Evolutionary conservation across 306 rosid genomes (phyloP), one percentile per base, ranked within the genome.

Genomic region (Vigna angularis): DNA sequence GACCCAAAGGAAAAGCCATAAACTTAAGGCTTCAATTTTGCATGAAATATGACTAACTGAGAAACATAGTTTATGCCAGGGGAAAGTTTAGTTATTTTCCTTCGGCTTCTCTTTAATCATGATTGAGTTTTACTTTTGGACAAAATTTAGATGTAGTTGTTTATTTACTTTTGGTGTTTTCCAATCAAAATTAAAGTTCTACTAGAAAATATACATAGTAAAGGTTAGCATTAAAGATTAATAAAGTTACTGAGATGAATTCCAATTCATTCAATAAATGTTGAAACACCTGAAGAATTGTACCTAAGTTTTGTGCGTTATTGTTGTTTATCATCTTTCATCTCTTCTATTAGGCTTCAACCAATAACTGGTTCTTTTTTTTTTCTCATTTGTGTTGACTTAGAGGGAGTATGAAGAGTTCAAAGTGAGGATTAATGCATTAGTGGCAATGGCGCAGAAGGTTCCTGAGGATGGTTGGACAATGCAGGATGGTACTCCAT

Each of bases 401-500:
- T 40, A 68, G 98, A 92, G 98, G 38, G 98, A 93, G 12, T 93
- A 93, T 47, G 98, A 93, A 84, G 97, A 93, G 77, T 93, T 93
- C 82, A 93, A 90, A 86, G 97, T 93, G 77, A 83, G 93, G 79
- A 86, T 93, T 69, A 93, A 93, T 68, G 88, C 90, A 30, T 71
- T 93, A 77, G 98, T 93, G 55, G 90, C 98, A 45, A 87, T 87
- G 81, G 89, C 98, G 6, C 93, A 85, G 59, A 93, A 93, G 87
- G 97, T 90, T 78, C 98, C 98, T 0, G 98, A 93, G 83, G 98
- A 93, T 34, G 98, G 98, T 9, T 93, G 98, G 98, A 93, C 98
- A 45, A 93, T 93, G 98, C 98, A 93, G 83, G 98, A 93, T 62
- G 98, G 97, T 78, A 91, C 97, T 79, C 94, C 97, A 70, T 93